Percentiles rank a stretch among this genome's conserved stretches.
phyloP scores from a whole-genome alignment of 2,329 filamentous ascomycete genomes.

The Arthrobotrys sinensis region DNA sequence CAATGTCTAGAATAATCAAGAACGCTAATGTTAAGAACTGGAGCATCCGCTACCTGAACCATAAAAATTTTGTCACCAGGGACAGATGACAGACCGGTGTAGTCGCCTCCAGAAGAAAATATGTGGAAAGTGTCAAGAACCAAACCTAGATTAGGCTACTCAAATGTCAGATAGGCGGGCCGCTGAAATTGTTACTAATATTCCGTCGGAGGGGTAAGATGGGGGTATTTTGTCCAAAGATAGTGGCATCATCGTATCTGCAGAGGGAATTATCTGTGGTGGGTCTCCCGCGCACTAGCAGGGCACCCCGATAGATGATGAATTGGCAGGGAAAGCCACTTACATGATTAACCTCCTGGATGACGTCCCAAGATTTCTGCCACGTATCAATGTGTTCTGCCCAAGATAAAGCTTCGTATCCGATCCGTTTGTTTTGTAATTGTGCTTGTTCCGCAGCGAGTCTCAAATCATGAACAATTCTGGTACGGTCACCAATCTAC shows the following conservation, averaged over 20 bases:
- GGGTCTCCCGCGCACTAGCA: slow-evolving; percentile 53
- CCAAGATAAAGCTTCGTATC: slow-evolving; percentile 63
- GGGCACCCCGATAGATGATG: slow-evolving; percentile 51
- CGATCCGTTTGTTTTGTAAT: slow-evolving; percentile 61
- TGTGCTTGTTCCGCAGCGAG: slow-evolving; percentile 61
- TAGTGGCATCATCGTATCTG: slow-evolving; percentile 46
- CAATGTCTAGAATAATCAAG: slow-evolving; percentile 63
- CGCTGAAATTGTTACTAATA: slow-evolving; percentile 53
- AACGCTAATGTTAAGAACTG: slow-evolving; percentile 62
- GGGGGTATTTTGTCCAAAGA: slow-evolving; percentile 19
- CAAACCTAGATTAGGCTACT: slow-evolving; percentile 61
- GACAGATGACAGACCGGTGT: slow-evolving; percentile 59
- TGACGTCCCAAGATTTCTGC: slow-evolving; percentile 62
- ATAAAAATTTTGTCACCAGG: slow-evolving; percentile 63
- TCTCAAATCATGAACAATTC: slow-evolving; percentile 62
- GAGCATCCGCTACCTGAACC: slow-evolving; percentile 62
- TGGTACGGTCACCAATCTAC: slow-evolving; percentile 61
- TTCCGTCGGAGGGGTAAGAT: slow-evolving; percentile 43
- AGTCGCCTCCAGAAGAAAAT: slow-evolving; percentile 61
- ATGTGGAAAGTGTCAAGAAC: slow-evolving; percentile 63
- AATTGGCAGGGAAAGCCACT: slow-evolving; percentile 48
- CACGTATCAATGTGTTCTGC: slow-evolving; percentile 62
- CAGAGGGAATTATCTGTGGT: slow-evolving; percentile 59
- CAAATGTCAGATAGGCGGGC: slow-evolving; percentile 49
- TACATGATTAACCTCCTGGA: slow-evolving; percentile 62